Conservation (phyloP, 441 rosid genomes). For the Jatropha multifida region DNA sequence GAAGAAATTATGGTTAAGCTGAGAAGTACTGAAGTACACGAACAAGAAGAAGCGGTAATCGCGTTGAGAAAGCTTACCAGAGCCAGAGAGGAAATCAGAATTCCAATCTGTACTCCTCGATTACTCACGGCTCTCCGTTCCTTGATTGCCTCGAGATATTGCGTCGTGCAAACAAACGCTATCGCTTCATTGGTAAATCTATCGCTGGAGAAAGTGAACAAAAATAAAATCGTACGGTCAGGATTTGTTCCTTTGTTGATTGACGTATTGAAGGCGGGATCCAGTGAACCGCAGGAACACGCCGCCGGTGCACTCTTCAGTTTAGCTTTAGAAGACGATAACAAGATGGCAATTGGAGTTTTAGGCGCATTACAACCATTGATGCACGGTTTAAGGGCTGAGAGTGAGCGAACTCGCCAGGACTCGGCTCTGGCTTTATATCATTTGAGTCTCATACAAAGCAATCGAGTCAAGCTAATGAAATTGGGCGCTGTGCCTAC, state of each 20-base stretch:
- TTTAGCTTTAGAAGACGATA: constrained; percentile 67
- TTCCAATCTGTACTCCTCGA: constrained; percentile 45
- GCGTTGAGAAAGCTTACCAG: constrained; percentile 56
- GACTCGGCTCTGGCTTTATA: constrained; percentile 85
- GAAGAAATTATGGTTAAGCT: constrained; percentile 52
- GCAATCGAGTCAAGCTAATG: constrained; percentile 64
- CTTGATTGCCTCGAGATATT: constrained; percentile 50
- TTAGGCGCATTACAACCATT: constrained; percentile 80
- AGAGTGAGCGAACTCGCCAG: constrained; percentile 57
- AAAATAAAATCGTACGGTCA: constrained; percentile 75
- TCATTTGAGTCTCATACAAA: constrained; percentile 66
- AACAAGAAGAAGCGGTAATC: constrained; percentile 57
- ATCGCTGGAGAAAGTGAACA: constrained; percentile 65
- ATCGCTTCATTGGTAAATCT: constrained; percentile 75
- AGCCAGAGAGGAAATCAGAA: constrained; percentile 49
- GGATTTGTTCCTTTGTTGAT: constrained; percentile 74
- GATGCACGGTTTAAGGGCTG: constrained; percentile 56
- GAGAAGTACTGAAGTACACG: constrained; percentile 45
- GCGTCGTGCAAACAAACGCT: constrained; percentile 57
- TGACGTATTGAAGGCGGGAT: constrained; percentile 65
- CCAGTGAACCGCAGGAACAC: constrained; percentile 69
- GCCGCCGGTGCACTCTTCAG: constrained; percentile 84
- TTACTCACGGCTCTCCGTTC: constrained; percentile 50
- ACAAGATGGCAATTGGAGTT: constrained; percentile 83
- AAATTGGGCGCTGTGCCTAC: constrained; percentile 65